Evolutionary conservation across 2,329 filamentous ascomycete genomes (phyloP).

Genomic region (Colletotrichum lupini): DNA sequence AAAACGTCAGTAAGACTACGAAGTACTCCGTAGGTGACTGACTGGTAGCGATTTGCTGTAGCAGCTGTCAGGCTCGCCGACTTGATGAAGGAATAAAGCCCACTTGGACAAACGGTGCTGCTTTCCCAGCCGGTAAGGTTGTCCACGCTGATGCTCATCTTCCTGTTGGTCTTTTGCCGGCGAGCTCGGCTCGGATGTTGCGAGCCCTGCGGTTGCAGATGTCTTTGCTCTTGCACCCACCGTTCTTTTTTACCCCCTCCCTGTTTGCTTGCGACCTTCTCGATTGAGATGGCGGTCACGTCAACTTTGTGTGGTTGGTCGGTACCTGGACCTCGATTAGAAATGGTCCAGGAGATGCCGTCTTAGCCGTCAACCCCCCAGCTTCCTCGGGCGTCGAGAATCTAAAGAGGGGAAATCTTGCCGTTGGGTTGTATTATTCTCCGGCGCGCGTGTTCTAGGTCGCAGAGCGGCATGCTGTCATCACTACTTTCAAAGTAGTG

Average conservation of each 20-base stretch:
- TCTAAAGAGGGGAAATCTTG: neutral
- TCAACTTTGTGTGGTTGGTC: neutral
- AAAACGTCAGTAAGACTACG: constrained; percentile 8
- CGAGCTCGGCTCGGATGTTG: constrained; percentile 18
- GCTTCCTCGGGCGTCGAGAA: neutral
- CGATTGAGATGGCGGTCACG: constrained; percentile 23
- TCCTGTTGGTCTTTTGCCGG: neutral
- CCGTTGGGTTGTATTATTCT: constrained; percentile 13
- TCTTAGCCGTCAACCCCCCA: constrained; percentile 16
- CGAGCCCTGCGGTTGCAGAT: neutral
- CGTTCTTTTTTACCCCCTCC: neutral
- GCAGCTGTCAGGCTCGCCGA: neutral
- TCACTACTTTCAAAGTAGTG: neutral
- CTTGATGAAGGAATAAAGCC: constrained; percentile 6
- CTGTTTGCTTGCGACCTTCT: constrained; percentile 28
- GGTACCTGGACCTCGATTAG: constrained; percentile 7
- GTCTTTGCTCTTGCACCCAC: neutral
- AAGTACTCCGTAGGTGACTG: neutral
- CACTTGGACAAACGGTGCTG: constrained; percentile 16
- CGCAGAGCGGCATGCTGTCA: neutral
- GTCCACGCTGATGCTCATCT: neutral
- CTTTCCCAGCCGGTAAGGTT: constrained; percentile 23
- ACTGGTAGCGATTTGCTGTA: neutral
- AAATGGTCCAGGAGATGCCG: constrained; percentile 19
- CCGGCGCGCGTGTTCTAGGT: constrained; percentile 2